Evolutionary conservation across 163 green algal genomes (phyloP).

Genomic region (Chlamydomonas reinhardtii): DNA sequence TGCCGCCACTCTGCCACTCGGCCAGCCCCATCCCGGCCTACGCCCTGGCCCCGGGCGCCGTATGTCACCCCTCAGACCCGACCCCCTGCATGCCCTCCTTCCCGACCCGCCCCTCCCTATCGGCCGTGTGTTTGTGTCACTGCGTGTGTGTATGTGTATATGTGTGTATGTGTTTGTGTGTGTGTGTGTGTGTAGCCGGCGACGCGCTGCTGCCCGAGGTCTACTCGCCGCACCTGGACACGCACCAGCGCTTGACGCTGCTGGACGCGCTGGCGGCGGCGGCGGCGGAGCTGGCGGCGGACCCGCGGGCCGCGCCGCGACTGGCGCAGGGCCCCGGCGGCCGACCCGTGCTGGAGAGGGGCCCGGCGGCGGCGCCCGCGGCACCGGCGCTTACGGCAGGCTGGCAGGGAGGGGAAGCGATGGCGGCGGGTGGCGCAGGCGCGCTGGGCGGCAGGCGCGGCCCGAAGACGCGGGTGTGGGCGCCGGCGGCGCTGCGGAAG

Average conservation of each 20-base stretch:
- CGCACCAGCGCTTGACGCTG: slow-evolving; percentile 76
- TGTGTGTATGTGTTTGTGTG: no score
- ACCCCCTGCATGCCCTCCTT: neutral
- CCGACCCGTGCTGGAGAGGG: slow-evolving; percentile 1
- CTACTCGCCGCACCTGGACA: slow-evolving; percentile 86
- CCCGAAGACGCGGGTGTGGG: slow-evolving; percentile 53
- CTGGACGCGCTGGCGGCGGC: slow-evolving; percentile 71
- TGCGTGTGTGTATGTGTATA: no score
- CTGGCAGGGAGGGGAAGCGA: neutral
- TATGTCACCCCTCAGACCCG: neutral
- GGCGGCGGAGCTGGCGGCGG: slow-evolving; percentile 57
- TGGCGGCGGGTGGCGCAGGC: no score
- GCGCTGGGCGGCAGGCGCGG: neutral
- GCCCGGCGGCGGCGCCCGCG: neutral
- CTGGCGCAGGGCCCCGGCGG: slow-evolving; percentile 6
- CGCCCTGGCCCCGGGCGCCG: no score
- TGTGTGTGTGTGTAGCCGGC: slow-evolving; percentile 47
- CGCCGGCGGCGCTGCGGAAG: slow-evolving; percentile 48
- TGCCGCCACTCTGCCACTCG: no score
- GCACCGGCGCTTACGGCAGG: neutral
- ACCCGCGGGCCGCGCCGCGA: slow-evolving; percentile 45
- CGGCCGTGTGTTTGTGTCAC: neutral
- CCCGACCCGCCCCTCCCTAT: no score
- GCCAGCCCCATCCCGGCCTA: no score
- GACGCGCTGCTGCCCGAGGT: slow-evolving; percentile 70